Base-by-base conservation (phyloP, 2,329 filamentous ascomycete genomes). In the Sordariomycetes sp. region DNA sequence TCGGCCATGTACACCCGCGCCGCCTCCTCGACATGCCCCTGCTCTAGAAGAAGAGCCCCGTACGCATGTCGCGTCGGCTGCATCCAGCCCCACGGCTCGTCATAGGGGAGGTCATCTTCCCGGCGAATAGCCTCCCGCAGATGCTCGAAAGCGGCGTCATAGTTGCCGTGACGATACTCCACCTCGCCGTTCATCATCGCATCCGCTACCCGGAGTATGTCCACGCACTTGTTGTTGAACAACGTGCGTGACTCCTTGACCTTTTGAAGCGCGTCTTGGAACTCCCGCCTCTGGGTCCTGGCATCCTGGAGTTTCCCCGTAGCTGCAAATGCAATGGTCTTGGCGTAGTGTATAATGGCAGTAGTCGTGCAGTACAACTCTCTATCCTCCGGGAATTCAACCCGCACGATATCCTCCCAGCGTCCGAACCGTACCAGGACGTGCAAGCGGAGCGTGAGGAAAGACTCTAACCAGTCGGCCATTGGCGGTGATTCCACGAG, bases 31-130 rank as follows among this genome's bases (percentile, higher is more conserved):
- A 79, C 70, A n/a, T 70, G 71, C 0, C 78, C 81, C 63, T 86
- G 85, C 64, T 90, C 86, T 13, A 88, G 72, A 34, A 88, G 66
- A 3, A 90, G 71, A 0, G 86, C 86, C 1, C 82, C 86, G 55
- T 85, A 85, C 0, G 86, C 86, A 66, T 90, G 86, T 2, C 85
- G 74, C 0, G 81, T 79, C 0, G 86, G 86, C 64, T 87, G 84
- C 85, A 90, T 89, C 86, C 86, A 90, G 0, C 84, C 84, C 86
- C 86, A 89, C 0, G 87, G 87, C 65, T 90, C 87, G 54, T 85
- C 83, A 60, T 87, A 90, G 0, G 81, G 81, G 32, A 90, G 73
- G 0, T 66, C 68, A 62, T 87, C 85, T 60, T 88, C 84, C 2
- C 79, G 73, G 1, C 69, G 64, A 24, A 87, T 80, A 0, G 85